These are phyloP conservation scores for Backusella australiensis DNA, from an alignment of 192 early-diverging fungal species.

Conservation along the genomic window DNA sequence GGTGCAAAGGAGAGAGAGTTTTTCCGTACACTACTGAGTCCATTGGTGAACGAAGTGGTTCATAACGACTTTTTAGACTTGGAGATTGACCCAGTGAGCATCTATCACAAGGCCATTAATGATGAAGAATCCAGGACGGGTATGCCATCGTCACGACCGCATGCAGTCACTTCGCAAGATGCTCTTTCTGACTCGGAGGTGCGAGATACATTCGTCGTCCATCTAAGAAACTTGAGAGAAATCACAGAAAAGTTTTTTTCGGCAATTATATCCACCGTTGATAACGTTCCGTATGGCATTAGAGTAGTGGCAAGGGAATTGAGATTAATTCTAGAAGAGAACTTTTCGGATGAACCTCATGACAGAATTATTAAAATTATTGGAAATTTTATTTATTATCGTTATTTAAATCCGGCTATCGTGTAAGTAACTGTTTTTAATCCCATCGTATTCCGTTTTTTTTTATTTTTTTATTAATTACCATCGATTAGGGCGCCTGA, in stretches of 20 bases:
- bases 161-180: constrained; percentile 78
- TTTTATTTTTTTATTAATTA: neutral
- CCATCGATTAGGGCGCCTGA: constrained; percentile 82
- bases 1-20: constrained; percentile 95
- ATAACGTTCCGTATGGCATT: constrained; percentile 93
- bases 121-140: constrained; percentile 92
- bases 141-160: constrained; percentile 68
- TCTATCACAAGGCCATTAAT: constrained; percentile 85
- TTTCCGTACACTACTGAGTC: constrained; percentile 79
- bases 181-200: constrained; percentile 87
- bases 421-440: constrained; percentile 15
- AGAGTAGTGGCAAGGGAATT: constrained; percentile 95
- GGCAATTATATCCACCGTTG: constrained; percentile 75
- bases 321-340: constrained; percentile 65
- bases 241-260: constrained; percentile 82
- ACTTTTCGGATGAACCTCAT: constrained; percentile 83
- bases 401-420: constrained; percentile 99
- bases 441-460: neutral
- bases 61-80: constrained; percentile 80
- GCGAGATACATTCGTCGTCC: constrained; percentile 62
- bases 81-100: constrained; percentile 87
- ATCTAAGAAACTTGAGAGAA: constrained; percentile 75
- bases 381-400: constrained; percentile 96
- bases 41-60: constrained; percentile 79
- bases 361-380: constrained; percentile 85